Conservation (phyloP, 2,329 filamentous ascomycete genomes). For the Epichloe elymi region DNA sequence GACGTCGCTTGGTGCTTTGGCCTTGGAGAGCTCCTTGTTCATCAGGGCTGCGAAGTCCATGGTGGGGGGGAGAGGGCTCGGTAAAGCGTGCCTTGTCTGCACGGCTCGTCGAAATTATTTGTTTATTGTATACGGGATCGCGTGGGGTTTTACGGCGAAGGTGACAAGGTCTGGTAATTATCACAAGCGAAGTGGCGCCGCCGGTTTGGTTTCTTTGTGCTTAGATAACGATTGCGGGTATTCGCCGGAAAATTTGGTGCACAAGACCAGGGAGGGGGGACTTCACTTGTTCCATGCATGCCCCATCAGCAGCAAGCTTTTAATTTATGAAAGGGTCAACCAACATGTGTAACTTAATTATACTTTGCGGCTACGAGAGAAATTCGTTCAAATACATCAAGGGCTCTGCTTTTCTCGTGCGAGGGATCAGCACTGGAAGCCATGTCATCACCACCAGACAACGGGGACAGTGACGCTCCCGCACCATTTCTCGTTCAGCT, state of each 20-base stretch:
- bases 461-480: constrained; percentile 49
- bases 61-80: constrained; percentile 10
- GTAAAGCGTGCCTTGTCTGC: not conserved
- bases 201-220: not conserved
- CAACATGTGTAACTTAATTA: not conserved
- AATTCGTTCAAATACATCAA: not conserved
- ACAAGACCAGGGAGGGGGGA: too few species aligned
- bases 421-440: not conserved
- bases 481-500: constrained; percentile 77
- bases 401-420: not conserved
- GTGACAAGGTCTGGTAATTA: too few species aligned
- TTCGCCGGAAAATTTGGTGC: constrained; percentile 12
- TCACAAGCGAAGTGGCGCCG: too few species aligned
- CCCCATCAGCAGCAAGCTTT: not conserved
- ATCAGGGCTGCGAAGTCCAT: constrained; percentile 97
- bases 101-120: not conserved
- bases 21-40: constrained; percentile 81
- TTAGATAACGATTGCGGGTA: constrained; percentile 16
- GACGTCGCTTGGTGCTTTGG: constrained; percentile 39
- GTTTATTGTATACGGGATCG: not conserved
- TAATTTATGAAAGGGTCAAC: not conserved
- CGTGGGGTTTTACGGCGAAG: not conserved
- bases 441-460: constrained; percentile 22
- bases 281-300: not conserved
- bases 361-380: not conserved